A percentile compares a stretch with the other conserved stretches of the same genome.
phyloP scores from a whole-genome alignment of 306 rosid species.

The Vigna nakashimae region DNA sequence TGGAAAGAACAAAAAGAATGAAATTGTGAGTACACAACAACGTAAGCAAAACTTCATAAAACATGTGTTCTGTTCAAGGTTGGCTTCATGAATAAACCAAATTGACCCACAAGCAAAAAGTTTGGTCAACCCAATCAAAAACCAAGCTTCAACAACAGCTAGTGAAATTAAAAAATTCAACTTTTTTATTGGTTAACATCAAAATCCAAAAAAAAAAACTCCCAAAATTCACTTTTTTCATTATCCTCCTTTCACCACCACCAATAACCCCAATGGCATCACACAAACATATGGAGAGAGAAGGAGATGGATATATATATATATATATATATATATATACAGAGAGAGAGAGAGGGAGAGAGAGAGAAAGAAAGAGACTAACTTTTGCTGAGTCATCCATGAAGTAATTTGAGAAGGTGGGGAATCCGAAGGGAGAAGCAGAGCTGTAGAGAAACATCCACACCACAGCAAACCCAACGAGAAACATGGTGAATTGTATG shows the following conservation, averaged over 20 bases:
- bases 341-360: neutral
- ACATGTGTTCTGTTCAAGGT: neutral
- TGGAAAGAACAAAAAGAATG: neutral
- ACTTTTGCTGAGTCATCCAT: constrained; percentile 37
- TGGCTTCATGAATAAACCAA: constrained; percentile 9
- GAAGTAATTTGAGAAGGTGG: constrained; percentile 40
- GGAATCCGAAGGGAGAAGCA: constrained; percentile 49
- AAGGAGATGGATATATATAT: neutral
- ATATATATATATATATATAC: no score
- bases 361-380: constrained; percentile 8
- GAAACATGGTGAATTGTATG: neutral
- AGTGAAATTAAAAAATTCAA: neutral
- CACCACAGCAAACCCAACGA: constrained; percentile 48
- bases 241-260: neutral
- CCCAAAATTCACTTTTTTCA: neutral
- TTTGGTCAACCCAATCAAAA: neutral
- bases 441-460: constrained; percentile 46
- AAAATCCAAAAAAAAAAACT: neutral
- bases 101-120: neutral
- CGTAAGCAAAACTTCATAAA: neutral
- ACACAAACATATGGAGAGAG: neutral
- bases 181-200: neutral
- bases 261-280: neutral
- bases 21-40: constrained; percentile 15
- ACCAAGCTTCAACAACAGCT: neutral